Base-by-base conservation (phyloP, 2,329 filamentous ascomycete genomes). In the Hypoxylon sp. region DNA sequence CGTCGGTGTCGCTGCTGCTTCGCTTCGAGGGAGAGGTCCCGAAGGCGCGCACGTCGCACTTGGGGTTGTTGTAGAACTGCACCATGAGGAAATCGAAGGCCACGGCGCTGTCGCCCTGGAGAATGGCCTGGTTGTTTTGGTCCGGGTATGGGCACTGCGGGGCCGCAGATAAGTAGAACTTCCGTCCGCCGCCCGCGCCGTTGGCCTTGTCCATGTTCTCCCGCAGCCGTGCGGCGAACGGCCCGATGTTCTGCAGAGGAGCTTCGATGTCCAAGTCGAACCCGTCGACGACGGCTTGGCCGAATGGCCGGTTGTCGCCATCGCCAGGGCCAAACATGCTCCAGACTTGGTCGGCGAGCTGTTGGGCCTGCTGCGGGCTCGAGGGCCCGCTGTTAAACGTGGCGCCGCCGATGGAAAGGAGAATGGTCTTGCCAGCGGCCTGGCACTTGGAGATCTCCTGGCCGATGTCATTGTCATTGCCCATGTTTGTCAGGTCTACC, bases 221-320 rank as follows among this genome's bases (percentile, higher is more conserved):
- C 20, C 89, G 86, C 4, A 92, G 83, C 54, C 85, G 82, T 37
- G 83, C 82, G 1, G 84, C 89, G 71, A 92, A 91, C 1, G 85
- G 79, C 0, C 82, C 83, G 79, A 91, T 87, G 79, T 91, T 89
- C 31, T 77, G 78, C 13, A 86, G 84, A 2, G 79, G 78, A 6
- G 85, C 82, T 79, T 93, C 91, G 68, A 93, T 90, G 76, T 93
- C 91, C 66, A 93, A 87, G 78, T 93, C 91, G 77, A 93, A 93
- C 7, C 91, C 91, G 76, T 94, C 90, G 30, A 93, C 81, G 4
- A 86, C 82, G 2, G 88, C 86, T 20, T 81, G 78, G 61, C 89
- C 90, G 74, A 93, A 93, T 1, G 91, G 91, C 4, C 91, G 87
- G 42, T 85, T 81, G 7, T 81, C 81, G 0, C 76, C 79, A 50